Conservation (phyloP, 1,139 yeast genomes). For the Diutina neorugosa region DNA sequence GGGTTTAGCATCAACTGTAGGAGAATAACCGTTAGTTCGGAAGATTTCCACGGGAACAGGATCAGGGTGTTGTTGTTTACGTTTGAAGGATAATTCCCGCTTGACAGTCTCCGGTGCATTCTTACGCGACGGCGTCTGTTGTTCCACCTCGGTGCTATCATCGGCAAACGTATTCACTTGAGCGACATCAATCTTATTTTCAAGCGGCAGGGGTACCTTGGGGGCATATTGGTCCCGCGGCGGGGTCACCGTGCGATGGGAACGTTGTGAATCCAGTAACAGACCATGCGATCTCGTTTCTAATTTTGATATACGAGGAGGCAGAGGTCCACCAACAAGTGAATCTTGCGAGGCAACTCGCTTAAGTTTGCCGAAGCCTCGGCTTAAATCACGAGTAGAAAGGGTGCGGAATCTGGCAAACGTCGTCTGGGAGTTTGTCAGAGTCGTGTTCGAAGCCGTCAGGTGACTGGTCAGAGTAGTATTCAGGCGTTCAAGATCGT, state of each 20-base stretch:
- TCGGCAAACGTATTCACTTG: not conserved
- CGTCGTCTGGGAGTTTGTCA: not conserved
- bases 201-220: conserved; percentile 2
- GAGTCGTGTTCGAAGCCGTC: not conserved
- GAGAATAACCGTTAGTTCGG: not conserved
- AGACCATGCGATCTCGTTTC: conserved; percentile 1
- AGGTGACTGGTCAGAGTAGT: not conserved
- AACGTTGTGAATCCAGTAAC: not conserved
- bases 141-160: not conserved
- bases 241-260: not conserved
- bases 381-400: not conserved
- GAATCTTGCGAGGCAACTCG: not conserved
- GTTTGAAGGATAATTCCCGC: not conserved
- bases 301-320: not conserved
- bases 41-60: not conserved
- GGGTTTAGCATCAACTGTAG: not conserved
- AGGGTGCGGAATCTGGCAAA: not conserved
- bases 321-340: not conserved
- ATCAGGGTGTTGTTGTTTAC: not conserved
- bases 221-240: not conserved
- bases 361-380: not conserved
- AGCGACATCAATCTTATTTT: not conserved
- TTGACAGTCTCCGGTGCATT: not conserved
- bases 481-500: not conserved
- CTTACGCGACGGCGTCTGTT: not conserved